These are phyloP conservation scores for Globisporangium okanoganense DNA, from an alignment of 352 stramenopile genomes.

Conservation along the genomic window DNA sequence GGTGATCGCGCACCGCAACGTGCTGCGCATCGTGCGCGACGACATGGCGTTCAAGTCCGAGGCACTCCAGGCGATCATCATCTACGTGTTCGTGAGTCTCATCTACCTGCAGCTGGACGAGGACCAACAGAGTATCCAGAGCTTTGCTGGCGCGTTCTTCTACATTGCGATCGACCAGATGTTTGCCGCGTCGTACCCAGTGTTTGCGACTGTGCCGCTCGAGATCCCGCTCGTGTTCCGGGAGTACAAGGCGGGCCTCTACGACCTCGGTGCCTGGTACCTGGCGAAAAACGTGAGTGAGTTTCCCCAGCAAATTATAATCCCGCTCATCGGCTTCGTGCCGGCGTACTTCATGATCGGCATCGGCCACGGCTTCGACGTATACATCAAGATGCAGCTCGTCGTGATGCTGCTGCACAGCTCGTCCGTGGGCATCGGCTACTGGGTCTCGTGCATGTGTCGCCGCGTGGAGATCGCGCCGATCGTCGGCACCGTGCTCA, in stretches of 20 bases:
- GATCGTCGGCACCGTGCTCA: constrained; percentile 30
- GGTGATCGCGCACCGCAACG: constrained; percentile 15
- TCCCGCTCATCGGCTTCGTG: constrained; percentile 36
- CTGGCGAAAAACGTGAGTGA: constrained; percentile 49
- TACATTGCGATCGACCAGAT: constrained; percentile 42
- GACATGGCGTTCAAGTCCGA: constrained; percentile 21
- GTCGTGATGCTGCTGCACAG: constrained; percentile 37
- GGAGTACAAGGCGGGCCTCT: constrained; percentile 35
- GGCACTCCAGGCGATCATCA: constrained; percentile 32
- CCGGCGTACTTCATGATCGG: constrained; percentile 40
- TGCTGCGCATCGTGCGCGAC: constrained; percentile 35
- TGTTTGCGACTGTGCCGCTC: constrained; percentile 34
- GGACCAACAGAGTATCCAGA: constrained; percentile 39
- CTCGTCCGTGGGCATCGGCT: constrained; percentile 30
- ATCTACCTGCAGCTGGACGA: constrained; percentile 46
- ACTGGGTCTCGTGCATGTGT: constrained; percentile 35
- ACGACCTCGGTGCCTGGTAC: constrained; percentile 40
- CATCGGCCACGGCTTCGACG: constrained; percentile 27
- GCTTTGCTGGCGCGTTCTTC: constrained; percentile 40
- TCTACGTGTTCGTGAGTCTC: constrained; percentile 31
- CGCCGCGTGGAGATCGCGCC: constrained; percentile 28
- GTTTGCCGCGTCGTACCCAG: constrained; percentile 25
- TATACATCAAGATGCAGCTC: constrained; percentile 34
- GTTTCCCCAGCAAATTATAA: constrained; percentile 37
- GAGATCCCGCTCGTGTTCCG: constrained; percentile 41